Evolutionary conservation across 805 yeast species (phyloP), one percentile per base, ranked within the genome.

Genomic region (Ogataea polymorpha): DNA sequence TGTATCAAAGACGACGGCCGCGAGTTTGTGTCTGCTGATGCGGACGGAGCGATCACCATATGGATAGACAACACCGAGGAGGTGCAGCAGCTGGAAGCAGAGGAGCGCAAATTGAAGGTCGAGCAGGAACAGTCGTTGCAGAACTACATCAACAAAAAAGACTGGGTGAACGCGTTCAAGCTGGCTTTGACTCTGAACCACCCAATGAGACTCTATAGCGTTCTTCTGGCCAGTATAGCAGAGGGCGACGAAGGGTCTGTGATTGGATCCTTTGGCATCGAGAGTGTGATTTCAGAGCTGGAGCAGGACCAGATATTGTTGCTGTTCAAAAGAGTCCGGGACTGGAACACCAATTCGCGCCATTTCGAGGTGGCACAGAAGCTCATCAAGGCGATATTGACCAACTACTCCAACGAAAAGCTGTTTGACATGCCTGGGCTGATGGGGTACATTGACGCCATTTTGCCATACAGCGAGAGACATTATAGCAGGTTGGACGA

Each of bases 261-360:
- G 14, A 65, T 80, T 24, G 87, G 86, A 0, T 74, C 80, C 1
- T 53, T 61, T 31, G 69, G 74, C 33, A 73, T 93, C 33, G 96
- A 89, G 53, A 59, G 68, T 12, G 75, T 82, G 9, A 74, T 93
- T 30, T 67, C 73, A 4, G 60, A 63, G 10, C 70, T 93, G 41
- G 74, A 68, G 18, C 67, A 75, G 24, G 83, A 79, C 2, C 86
- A 84, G 54, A 62, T 90, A 17, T 52, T 73, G 30, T 58, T 68
- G 10, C 61, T 93, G 17, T 74, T 93, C 61, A 77, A 77, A 55
- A 80, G 95, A 54, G 71, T 90, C 15, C 77, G 97, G 53, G 96
- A 88, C 58, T 93, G 99, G 99, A 93, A 93, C 61, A 82, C 95
- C 32, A 91, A 88, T 61, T 84, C 86, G 39, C 79, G 80, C 55